phyloP scores from a whole-genome alignment of 2,329 filamentous ascomycete genomes.

The Basipetospora sp. region DNA sequence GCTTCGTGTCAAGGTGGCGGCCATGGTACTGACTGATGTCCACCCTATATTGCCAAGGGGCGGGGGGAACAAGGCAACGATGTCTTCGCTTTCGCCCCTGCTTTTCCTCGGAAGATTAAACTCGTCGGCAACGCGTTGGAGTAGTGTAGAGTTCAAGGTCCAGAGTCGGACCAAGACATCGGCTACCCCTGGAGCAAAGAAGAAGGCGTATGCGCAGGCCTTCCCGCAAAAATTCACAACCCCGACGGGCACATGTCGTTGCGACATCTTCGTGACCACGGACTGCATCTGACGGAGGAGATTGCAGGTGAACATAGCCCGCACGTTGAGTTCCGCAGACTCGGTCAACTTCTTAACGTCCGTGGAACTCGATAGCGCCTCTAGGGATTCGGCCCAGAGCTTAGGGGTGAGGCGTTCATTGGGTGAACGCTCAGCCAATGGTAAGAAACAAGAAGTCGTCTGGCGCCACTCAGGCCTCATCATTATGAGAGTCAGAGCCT shows the following conservation, averaged over 20 bases:
- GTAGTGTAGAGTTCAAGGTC: constrained; percentile 52
- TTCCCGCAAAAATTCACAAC: constrained; percentile 79
- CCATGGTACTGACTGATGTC: constrained; percentile 35
- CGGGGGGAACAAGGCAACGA: constrained; percentile 56
- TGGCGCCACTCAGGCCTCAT: constrained; percentile 76
- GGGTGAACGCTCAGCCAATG: constrained; percentile 41
- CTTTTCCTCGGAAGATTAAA: constrained; percentile 47
- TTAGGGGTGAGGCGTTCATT: constrained; percentile 29
- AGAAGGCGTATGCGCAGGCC: constrained; percentile 82
- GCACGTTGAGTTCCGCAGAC: constrained; percentile 76
- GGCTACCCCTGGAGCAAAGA: constrained; percentile 75
- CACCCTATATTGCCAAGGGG: constrained; percentile 42
- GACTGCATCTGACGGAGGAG: constrained; percentile 70
- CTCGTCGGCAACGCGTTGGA: constrained; percentile 58
- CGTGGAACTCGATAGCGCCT: constrained; percentile 44
- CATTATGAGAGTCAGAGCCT: constrained; percentile 71
- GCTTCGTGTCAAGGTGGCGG: constrained; percentile 47
- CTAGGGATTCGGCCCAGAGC: constrained; percentile 23
- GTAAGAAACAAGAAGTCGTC: constrained; percentile 51
- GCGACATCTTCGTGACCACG: constrained; percentile 77
- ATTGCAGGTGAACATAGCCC: constrained; percentile 73
- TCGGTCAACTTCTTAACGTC: constrained; percentile 37
- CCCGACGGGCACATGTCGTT: constrained; percentile 50
- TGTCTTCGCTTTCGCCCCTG: constrained; percentile 44
- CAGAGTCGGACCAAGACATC: constrained; percentile 73